These are phyloP conservation scores for Haplosporangium sp. DNA, from an alignment of 371 early-diverging fungal species.

Conservation along the genomic window DNA sequence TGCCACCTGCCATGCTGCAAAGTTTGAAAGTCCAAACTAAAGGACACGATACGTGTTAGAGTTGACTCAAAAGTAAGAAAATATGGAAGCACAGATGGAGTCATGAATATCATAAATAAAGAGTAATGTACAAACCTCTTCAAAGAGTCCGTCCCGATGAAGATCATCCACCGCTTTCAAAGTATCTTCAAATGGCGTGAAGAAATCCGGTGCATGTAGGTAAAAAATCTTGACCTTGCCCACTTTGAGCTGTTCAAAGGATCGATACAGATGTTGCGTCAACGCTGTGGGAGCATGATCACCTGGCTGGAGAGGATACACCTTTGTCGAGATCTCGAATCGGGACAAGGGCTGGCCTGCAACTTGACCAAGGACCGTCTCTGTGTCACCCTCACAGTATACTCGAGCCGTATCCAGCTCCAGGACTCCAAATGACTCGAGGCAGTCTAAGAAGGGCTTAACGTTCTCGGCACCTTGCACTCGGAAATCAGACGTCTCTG, in stretches of 20 bases:
- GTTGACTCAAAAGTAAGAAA: background rate
- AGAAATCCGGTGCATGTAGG: conserved; percentile 62
- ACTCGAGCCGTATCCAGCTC: conserved; percentile 40
- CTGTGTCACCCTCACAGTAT: conserved; percentile 39
- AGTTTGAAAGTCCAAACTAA: conserved; percentile 62
- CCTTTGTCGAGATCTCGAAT: conserved; percentile 59
- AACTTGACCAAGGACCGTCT: conserved; percentile 30
- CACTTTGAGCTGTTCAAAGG: conserved; percentile 51
- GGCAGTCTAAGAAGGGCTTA: conserved; percentile 22
- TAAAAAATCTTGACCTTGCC: conserved; percentile 61
- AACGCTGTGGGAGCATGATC: conserved; percentile 64
- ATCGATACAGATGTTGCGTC: conserved; percentile 47
- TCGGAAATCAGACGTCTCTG: background rate
- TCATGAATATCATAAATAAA: background rate
- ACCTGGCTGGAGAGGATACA: conserved; percentile 64
- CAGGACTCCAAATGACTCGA: conserved; percentile 19
- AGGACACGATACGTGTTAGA: no score
- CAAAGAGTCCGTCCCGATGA: conserved; percentile 58
- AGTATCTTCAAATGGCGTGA: conserved; percentile 59
- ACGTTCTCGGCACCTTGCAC: conserved; percentile 5
- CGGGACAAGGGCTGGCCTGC: conserved; percentile 4
- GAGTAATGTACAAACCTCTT: conserved; percentile 15
- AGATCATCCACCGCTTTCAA: conserved; percentile 58
- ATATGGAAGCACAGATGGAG: background rate
- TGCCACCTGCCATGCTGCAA: conserved; percentile 60